A percentile compares a stretch with the other conserved stretches of the same genome.
phyloP scores from a whole-genome alignment of 2,329 filamentous ascomycete genomes.

The Penicillium sp. region DNA sequence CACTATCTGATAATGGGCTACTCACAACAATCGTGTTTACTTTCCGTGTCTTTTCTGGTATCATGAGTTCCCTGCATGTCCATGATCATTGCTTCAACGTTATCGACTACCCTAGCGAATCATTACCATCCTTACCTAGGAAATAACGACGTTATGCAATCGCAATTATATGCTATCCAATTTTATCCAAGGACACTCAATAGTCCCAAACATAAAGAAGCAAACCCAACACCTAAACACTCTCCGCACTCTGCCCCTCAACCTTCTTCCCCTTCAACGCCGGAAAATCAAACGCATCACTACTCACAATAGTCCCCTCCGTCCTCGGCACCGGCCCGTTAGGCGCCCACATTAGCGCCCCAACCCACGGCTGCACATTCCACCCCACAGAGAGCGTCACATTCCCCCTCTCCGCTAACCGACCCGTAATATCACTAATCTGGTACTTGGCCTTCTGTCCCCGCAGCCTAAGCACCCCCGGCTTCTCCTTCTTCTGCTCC shows the following conservation, averaged over 20 bases:
- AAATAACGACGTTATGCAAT: neutral
- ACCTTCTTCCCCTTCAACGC: slow-evolving; percentile 47
- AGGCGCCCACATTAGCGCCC: slow-evolving; percentile 75
- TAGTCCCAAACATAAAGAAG: neutral
- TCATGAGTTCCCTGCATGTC: neutral
- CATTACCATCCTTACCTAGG: neutral
- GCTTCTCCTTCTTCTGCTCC: slow-evolving; percentile 8
- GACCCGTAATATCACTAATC: slow-evolving; percentile 82
- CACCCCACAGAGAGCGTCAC: slow-evolving; percentile 80
- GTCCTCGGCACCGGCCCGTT: slow-evolving; percentile 49
- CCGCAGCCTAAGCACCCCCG: slow-evolving; percentile 67
- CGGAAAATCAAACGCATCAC: slow-evolving; percentile 53
- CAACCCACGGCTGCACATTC: slow-evolving; percentile 98
- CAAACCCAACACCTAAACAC: neutral
- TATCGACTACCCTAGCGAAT: neutral
- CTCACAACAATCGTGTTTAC: neutral
- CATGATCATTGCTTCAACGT: neutral
- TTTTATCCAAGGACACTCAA: neutral
- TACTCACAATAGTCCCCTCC: slow-evolving; percentile 48
- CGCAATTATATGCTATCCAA: neutral
- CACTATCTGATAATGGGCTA: slow-evolving; percentile 12
- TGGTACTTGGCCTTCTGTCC: slow-evolving; percentile 95
- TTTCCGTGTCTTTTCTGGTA: neutral
- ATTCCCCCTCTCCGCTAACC: slow-evolving; percentile 67
- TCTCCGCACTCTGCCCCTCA: slow-evolving; percentile 9